A percentile compares a stretch with the other conserved stretches of the same genome.
phyloP scores from a whole-genome alignment of 495 filamentous ascomycete species.

The Trichoderma parareesei region DNA sequence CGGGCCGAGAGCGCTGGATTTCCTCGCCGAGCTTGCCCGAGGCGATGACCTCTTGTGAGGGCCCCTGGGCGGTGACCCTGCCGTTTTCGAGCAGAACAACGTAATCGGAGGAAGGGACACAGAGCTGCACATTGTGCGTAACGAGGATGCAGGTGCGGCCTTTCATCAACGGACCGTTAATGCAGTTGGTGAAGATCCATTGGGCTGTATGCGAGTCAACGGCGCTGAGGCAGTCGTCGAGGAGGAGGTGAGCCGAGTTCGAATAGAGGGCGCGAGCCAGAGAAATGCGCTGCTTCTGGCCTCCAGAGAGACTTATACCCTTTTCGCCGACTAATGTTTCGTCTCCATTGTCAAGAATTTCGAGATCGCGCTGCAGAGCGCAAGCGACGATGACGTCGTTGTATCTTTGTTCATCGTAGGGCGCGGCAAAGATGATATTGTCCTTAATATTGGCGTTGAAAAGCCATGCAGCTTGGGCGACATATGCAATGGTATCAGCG shows the following conservation, averaged over 20 bases:
- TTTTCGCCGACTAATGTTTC: conserved; percentile 95
- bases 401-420: conserved; percentile 77
- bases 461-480: conserved; percentile 96
- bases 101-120: conserved; percentile 66
- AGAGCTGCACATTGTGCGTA: conserved; percentile 88
- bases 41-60: conserved; percentile 64
- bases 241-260: conserved; percentile 76
- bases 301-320: conserved; percentile 92
- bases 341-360: conserved; percentile 88
- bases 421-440: conserved; percentile 88
- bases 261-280: conserved; percentile 90
- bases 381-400: conserved; percentile 83
- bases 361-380: conserved; percentile 84
- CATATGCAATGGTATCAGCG: conserved; percentile 90
- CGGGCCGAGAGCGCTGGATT: conserved; percentile 60
- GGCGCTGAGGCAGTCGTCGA: conserved; percentile 94
- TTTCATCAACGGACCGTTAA: conserved; percentile 84
- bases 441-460: conserved; percentile 94
- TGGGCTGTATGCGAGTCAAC: conserved; percentile 99
- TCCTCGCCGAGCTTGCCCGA: conserved; percentile 85
- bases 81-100: conserved; percentile 87
- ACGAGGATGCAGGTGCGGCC: conserved; percentile 88
- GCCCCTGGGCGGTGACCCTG: conserved; percentile 65
- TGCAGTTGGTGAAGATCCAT: conserved; percentile 92
- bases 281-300: conserved; percentile 97